A percentile compares a stretch with the other conserved stretches of the same genome.
These are phyloP conservation scores for Mucor sp. DNA, from an alignment of 371 early-diverging fungal species.

Conservation along the genomic window DNA sequence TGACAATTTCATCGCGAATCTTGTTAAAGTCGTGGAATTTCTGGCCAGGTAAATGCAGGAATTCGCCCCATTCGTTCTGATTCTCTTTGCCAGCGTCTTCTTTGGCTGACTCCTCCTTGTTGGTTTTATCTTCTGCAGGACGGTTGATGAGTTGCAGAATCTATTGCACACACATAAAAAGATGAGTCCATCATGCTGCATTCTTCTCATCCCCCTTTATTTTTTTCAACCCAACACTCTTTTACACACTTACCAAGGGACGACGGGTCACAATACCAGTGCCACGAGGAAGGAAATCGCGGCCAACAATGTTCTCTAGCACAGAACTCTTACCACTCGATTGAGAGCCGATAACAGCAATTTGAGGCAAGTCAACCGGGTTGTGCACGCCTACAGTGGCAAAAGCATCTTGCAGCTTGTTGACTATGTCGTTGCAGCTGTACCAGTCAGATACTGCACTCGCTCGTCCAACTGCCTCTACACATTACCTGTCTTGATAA, in stretches of 20 bases:
- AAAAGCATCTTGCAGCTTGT: slow-evolving; percentile 97
- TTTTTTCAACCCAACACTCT: no score
- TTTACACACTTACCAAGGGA: slow-evolving; percentile 76
- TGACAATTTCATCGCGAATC: slow-evolving; percentile 92
- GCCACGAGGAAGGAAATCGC: slow-evolving; percentile 98
- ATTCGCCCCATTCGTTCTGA: slow-evolving; percentile 95
- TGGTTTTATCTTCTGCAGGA: slow-evolving; percentile 47
- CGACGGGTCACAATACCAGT: slow-evolving; percentile 95
- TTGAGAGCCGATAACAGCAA: slow-evolving; percentile 98
- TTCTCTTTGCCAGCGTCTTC: slow-evolving; percentile 46
- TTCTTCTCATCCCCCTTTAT: not conserved
- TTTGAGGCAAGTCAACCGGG: slow-evolving; percentile 98
- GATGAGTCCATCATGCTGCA: not conserved
- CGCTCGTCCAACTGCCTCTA: not conserved
- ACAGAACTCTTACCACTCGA: slow-evolving; percentile 99
- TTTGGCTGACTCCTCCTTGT: slow-evolving; percentile 2
- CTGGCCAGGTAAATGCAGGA: slow-evolving; percentile 92
- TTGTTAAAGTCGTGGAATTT: slow-evolving; percentile 92
- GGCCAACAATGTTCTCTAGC: slow-evolving; percentile 98
- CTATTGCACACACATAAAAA: slow-evolving; percentile 33
- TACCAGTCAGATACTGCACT: not conserved
- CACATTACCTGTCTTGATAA: slow-evolving; percentile 52
- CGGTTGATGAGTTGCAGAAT: slow-evolving; percentile 96
- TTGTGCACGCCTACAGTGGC: slow-evolving; percentile 95
- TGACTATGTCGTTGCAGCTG: slow-evolving; percentile 48